These are phyloP conservation scores for Cladophialophora immunda DNA, from an alignment of 2,329 filamentous ascomycete species.

Conservation along the genomic window DNA sequence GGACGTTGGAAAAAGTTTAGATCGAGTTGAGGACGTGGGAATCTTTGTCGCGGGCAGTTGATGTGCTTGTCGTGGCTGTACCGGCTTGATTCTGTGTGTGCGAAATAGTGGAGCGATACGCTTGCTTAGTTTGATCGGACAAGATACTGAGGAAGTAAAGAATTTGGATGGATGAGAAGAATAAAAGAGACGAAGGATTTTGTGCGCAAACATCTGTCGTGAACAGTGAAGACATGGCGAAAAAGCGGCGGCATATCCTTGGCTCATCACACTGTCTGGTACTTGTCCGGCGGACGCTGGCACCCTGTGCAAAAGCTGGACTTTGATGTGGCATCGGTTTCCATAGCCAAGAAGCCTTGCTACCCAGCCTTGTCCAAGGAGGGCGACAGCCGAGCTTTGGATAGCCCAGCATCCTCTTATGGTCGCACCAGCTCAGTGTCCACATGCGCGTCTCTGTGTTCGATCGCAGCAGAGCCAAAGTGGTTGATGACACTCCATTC, in stretches of 20 bases:
- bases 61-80: too few relatives aligned
- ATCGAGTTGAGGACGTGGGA: background rate
- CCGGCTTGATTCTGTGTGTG: too few relatives aligned
- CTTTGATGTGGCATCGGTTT: background rate
- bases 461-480: slow-evolving; percentile 12
- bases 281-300: background rate
- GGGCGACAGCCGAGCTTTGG: background rate
- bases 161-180: background rate
- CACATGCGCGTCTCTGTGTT: slow-evolving; percentile 15
- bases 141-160: background rate
- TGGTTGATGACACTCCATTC: slow-evolving; percentile 20
- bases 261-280: background rate
- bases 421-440: slow-evolving; percentile 13
- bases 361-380: background rate
- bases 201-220: background rate
- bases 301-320: background rate
- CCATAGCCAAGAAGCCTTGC: background rate
- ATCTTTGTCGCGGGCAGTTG: background rate
- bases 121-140: background rate
- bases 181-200: background rate
- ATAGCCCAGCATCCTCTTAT: background rate
- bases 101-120: background rate
- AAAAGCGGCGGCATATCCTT: background rate
- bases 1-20: background rate
- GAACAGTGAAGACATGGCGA: background rate